Conservation (phyloP, 495 filamentous ascomycete species). For the Daldinia concentrica region DNA sequence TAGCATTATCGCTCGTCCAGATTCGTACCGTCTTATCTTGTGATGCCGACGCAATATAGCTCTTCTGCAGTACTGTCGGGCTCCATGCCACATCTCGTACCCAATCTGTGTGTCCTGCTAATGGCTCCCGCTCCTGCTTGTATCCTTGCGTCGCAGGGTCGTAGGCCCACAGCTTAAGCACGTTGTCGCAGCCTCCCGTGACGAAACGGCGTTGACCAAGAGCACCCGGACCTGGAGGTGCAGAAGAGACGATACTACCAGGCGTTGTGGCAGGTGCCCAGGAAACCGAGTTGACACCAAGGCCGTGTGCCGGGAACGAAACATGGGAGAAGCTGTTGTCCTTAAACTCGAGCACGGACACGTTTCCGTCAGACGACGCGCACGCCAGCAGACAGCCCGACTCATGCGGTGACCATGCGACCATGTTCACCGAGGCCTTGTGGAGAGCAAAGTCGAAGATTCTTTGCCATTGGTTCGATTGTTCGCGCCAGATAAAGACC, state of each 20-base stretch:
- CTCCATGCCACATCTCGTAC: conserved; percentile 98
- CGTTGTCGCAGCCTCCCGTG: conserved; percentile 91
- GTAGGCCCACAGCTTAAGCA: conserved; percentile 86
- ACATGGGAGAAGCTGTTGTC: conserved; percentile 88
- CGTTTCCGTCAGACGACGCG: conserved; percentile 91
- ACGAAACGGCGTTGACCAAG: conserved; percentile 79
- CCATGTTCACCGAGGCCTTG: conserved; percentile 94
- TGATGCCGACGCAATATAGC: conserved; percentile 92
- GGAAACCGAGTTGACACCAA: conserved; percentile 92
- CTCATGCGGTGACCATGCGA: conserved; percentile 97
- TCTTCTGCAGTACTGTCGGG: conserved; percentile 90
- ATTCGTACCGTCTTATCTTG: conserved; percentile 97
- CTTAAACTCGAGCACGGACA: conserved; percentile 93
- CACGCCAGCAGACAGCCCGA: conserved; percentile 93
- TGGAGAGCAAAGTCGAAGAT: conserved; percentile 92
- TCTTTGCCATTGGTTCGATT: conserved; percentile 74
- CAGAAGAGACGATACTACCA: conserved; percentile 79
- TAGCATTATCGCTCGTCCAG: conserved; percentile 81
- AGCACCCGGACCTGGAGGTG: conserved; percentile 64
- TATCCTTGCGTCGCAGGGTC: conserved; percentile 60
- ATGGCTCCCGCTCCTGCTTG: conserved; percentile 63
- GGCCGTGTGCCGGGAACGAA: conserved; percentile 89
- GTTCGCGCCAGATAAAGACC: conserved; percentile 97
- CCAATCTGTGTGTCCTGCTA: conserved; percentile 91
- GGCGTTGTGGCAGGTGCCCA: conserved; percentile 89